Evolutionary conservation across 2,329 filamentous ascomycete genomes (phyloP).

Genomic region (Penicillium sp.): DNA sequence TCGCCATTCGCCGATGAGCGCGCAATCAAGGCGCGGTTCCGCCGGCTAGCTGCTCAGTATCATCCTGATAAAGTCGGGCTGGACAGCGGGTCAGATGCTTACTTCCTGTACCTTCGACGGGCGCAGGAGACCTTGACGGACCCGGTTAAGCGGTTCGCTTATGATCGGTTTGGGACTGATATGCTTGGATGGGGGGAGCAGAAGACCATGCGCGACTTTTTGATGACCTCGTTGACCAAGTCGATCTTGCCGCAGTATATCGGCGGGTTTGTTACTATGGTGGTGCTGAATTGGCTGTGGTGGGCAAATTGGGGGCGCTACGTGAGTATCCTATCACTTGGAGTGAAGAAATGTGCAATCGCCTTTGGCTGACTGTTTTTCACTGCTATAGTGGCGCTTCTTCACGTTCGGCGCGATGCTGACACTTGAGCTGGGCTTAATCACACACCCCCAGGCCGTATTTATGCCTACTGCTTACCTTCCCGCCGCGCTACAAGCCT

Average conservation of each 20-base stretch:
- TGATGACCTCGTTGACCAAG: conserved; percentile 60
- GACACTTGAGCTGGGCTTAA: conserved; percentile 55
- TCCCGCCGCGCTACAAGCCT: conserved; percentile 27
- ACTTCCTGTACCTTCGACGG: conserved; percentile 78
- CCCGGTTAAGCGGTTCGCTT: conserved; percentile 74
- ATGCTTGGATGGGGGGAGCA: conserved; percentile 57
- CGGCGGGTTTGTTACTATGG: conserved; percentile 35
- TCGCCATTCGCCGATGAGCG: conserved; percentile 65
- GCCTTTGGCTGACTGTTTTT: conserved; percentile 15
- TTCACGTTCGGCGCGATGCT: conserved; percentile 53
- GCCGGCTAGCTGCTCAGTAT: conserved; percentile 62
- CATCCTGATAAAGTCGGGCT: conserved; percentile 78
- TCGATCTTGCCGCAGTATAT: conserved; percentile 39
- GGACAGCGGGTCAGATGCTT: conserved; percentile 43
- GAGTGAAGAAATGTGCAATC: not conserved
- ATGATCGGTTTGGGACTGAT: conserved; percentile 80
- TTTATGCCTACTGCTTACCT: conserved; percentile 37
- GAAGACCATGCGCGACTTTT: conserved; percentile 66
- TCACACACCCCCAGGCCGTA: conserved; percentile 50
- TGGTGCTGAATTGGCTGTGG: conserved; percentile 41
- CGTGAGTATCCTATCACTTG: conserved; percentile 35
- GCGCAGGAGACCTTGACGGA: conserved; percentile 80
- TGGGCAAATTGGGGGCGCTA: conserved; percentile 46
- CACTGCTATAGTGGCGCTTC: conserved; percentile 46
- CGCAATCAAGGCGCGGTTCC: conserved; percentile 78